These are phyloP conservation scores for Alternaria longipes DNA, from an alignment of 2,329 filamentous ascomycete genomes.

Conservation along the genomic window DNA sequence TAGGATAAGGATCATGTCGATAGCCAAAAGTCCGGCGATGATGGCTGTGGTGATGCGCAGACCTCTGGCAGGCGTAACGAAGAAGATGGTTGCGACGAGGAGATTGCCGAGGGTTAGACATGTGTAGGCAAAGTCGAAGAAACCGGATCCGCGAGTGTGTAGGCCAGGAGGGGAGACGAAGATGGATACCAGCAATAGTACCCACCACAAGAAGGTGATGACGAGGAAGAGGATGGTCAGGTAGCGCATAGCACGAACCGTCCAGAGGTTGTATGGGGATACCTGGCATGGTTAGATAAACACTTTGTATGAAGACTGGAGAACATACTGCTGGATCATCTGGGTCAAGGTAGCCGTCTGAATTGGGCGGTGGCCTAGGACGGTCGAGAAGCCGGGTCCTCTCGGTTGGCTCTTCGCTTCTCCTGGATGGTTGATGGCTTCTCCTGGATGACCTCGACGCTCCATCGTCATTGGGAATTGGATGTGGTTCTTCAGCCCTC, in stretches of 20 bases:
- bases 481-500: constrained; percentile 24
- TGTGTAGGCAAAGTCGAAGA: constrained; percentile 86
- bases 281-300: constrained; percentile 56
- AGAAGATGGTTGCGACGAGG: constrained; percentile 83
- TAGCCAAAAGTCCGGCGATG: constrained; percentile 71
- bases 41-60: constrained; percentile 77
- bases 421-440: constrained; percentile 40
- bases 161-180: constrained; percentile 92
- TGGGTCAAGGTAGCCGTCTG: constrained; percentile 75
- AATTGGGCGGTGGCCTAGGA: constrained; percentile 64
- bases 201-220: constrained; percentile 90
- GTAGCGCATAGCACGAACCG: constrained; percentile 80
- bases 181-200: constrained; percentile 83
- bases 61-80: constrained; percentile 80
- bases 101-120: constrained; percentile 80
- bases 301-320: background rate
- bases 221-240: constrained; percentile 79
- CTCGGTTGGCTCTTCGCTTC: constrained; percentile 62
- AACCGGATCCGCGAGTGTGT: constrained; percentile 87
- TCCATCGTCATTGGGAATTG: constrained; percentile 32
- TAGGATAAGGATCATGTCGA: constrained; percentile 82
- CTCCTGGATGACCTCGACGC: constrained; percentile 40
- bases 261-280: constrained; percentile 94
- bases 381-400: constrained; percentile 72
- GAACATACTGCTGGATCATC: constrained; percentile 80